Conservation (phyloP, 305 asterid genomes). For the Fraxinus xanthoxyloides region DNA sequence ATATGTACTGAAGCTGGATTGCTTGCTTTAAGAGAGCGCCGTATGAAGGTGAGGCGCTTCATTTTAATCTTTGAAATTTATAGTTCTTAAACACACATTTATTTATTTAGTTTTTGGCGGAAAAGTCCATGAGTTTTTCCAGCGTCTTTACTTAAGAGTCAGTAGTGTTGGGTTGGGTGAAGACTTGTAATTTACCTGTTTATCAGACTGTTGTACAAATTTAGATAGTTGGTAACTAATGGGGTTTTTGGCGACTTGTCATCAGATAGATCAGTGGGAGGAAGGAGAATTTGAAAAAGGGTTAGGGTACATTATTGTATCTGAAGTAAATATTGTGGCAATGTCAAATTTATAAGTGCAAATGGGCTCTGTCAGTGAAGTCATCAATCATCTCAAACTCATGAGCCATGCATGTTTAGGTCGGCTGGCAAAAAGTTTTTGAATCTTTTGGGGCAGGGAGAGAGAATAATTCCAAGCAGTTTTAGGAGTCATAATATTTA, state of each 20-base stretch:
- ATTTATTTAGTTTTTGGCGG: neutral
- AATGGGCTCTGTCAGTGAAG: neutral
- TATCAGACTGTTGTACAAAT: neutral
- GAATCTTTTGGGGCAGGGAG: neutral
- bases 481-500: neutral
- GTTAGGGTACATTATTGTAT: neutral
- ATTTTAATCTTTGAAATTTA: neutral
- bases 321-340: neutral
- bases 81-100: neutral
- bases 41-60: constrained; percentile 71
- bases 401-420: neutral
- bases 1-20: constrained; percentile 97
- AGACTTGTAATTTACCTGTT: neutral
- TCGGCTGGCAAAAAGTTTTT: neutral
- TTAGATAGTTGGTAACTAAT: neutral
- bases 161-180: neutral
- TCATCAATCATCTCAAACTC: neutral
- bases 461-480: neutral
- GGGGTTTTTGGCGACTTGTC: neutral
- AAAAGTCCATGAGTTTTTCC: neutral
- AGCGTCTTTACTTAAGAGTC: neutral
- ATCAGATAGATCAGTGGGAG: neutral
- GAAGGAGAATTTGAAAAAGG: neutral
- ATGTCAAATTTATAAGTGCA: neutral
- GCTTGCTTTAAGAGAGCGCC: constrained; percentile 90